Conservation (phyloP, 768 basidiomycete species). For the Lyophyllum decastes region DNA sequence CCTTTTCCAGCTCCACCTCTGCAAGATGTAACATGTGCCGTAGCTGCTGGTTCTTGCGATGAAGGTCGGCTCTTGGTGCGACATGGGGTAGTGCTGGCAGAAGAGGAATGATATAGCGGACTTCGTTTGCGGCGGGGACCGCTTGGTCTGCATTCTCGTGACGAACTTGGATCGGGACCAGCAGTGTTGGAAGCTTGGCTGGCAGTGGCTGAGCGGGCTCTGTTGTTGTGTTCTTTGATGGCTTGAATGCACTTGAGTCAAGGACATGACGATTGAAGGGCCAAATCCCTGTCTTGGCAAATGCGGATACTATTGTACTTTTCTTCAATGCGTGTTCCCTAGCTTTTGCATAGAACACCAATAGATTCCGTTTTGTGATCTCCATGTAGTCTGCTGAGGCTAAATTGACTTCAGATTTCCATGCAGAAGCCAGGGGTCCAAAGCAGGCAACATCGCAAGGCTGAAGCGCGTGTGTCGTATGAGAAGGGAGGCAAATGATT, state of each 20-base stretch:
- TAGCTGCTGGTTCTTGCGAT: no score
- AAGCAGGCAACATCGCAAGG: constrained; percentile 38
- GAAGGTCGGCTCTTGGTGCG: no score
- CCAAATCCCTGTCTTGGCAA: constrained; percentile 22
- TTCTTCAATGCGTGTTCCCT: constrained; percentile 14
- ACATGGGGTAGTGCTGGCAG: no score
- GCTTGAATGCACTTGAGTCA: constrained; percentile 1
- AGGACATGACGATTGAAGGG: constrained; percentile 19
- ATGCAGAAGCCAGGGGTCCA: constrained; percentile 30
- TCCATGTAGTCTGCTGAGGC: constrained; percentile 20
- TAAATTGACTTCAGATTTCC: constrained; percentile 15
- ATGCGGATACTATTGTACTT: constrained; percentile 20
- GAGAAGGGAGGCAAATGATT: no score
- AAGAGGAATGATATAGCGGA: no score
- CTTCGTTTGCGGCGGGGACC: no score
- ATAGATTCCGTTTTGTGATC: constrained; percentile 13
- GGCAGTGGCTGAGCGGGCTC: constrained; percentile 25
- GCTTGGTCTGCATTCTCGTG: no score
- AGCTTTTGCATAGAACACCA: constrained; percentile 11
- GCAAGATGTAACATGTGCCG: no score
- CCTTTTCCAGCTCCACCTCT: no score
- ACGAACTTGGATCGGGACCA: not conserved
- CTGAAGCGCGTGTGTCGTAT: no score
- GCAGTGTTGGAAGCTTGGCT: not conserved
- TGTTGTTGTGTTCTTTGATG: constrained; percentile 15